Percentiles rank a stretch among this genome's conserved stretches.
phyloP scores from a whole-genome alignment of 257 asterid genomes.

The Thymus quinquecostatus region DNA sequence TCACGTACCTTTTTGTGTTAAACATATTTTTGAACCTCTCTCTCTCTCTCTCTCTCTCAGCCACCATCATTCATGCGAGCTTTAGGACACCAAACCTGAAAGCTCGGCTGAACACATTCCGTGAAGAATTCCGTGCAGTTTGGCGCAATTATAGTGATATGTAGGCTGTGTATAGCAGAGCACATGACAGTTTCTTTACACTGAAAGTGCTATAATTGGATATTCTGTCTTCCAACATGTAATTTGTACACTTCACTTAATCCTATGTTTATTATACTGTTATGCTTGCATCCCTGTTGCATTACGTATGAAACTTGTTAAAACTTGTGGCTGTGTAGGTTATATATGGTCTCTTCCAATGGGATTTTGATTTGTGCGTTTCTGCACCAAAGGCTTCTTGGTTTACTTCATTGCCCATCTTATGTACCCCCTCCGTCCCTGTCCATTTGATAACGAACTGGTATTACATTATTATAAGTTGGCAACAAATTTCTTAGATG shows the following conservation, averaged over 20 bases:
- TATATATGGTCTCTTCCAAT: background rate
- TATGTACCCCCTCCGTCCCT: too few relatives aligned
- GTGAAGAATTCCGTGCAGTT: slow-evolving; percentile 96
- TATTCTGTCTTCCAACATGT: slow-evolving; percentile 3
- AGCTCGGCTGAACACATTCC: slow-evolving; percentile 95
- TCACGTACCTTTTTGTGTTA: slow-evolving; percentile 21
- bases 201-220: slow-evolving; percentile 20
- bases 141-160: slow-evolving; percentile 97
- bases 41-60: slow-evolving; percentile 48
- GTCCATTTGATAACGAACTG: too few relatives aligned
- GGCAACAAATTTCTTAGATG: too few relatives aligned
- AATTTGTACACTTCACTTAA: background rate
- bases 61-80: slow-evolving; percentile 83
- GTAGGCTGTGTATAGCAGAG: slow-evolving; percentile 43
- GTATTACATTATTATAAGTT: too few relatives aligned
- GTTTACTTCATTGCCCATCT: background rate
- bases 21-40: slow-evolving; percentile 15
- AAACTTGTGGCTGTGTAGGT: background rate
- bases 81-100: slow-evolving; percentile 95
- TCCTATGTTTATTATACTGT: background rate
- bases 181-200: slow-evolving; percentile 39
- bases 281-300: background rate
- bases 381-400: slow-evolving; percentile 9
- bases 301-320: background rate
- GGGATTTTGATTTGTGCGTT: background rate